Conservation (phyloP, 148 eudicot genomes). For the Simmondsia chinensis region DNA sequence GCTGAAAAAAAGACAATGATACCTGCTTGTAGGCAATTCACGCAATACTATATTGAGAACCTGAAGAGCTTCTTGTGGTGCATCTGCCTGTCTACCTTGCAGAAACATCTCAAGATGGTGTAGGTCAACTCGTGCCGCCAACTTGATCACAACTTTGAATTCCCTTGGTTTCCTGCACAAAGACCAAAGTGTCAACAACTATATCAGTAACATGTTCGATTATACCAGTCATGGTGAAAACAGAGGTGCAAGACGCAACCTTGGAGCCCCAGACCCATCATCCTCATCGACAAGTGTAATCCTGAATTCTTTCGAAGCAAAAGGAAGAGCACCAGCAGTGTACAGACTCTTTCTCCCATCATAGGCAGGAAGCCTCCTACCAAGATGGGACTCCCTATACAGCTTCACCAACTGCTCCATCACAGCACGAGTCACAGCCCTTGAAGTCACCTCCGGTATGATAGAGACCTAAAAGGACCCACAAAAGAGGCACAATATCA, state of each 20-base stretch:
- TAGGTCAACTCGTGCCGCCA: constrained; percentile 62
- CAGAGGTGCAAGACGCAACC: constrained; percentile 16
- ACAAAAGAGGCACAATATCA: background rate
- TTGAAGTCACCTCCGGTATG: constrained; percentile 69
- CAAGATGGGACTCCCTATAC: constrained; percentile 71
- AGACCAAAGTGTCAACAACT: background rate
- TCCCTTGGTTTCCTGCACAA: constrained; percentile 45
- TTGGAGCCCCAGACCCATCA: constrained; percentile 49
- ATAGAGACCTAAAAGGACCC: constrained; percentile 56
- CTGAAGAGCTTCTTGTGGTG: constrained; percentile 76
- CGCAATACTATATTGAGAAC: constrained; percentile 69
- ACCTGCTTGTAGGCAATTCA: constrained; percentile 64
- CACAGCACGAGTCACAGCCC: constrained; percentile 67
- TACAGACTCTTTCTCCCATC: constrained; percentile 86
- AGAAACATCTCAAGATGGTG: constrained; percentile 58
- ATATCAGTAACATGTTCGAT: background rate
- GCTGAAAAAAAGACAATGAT: background rate
- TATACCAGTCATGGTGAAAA: background rate
- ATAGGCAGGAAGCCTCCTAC: constrained; percentile 75
- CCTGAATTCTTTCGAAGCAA: constrained; percentile 49
- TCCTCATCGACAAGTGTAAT: constrained; percentile 61
- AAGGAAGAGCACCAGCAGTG: constrained; percentile 86
- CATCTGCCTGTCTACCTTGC: constrained; percentile 62
- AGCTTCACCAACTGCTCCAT: constrained; percentile 54
- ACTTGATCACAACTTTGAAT: constrained; percentile 50